Evolutionary conservation across 2,329 filamentous ascomycete species (phyloP), one percentile per base, ranked within the genome.

Genomic region (Juglanconis sp.): DNA sequence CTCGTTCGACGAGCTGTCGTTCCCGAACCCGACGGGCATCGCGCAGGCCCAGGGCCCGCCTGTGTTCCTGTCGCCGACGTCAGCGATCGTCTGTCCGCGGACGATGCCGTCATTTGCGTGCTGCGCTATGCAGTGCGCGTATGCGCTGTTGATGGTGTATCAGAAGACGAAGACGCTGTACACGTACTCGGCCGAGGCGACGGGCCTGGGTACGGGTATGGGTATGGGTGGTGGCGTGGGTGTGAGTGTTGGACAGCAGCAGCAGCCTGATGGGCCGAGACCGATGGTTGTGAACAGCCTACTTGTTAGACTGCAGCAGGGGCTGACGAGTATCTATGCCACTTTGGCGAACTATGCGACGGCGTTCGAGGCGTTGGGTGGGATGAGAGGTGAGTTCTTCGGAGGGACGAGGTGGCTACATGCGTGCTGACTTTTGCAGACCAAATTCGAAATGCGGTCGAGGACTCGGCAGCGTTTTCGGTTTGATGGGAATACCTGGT

Each of bases 121-220:
- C 63, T 78, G 76, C 56, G 77, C 77, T 5, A 79, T 79, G 77
- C 77, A 79, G 66, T 75, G 73, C 59, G 76, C 74, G 8, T 79
- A 79, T 56, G 73, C 75, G 15, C 69, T 79, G 53, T 69, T 78
- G 40, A 78, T 77, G 71, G 72, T 79, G 51, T 72, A 74, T 63
- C 71, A 74, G 47, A 76, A 74, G 67, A 77, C 73, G 1, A 71
- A 72, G 60, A 72, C 74, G 35, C 65, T 74, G 64, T 75, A 75
- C 58, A 67, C 70, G 5, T 65, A 65, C 46, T 55, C 47, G 60
- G 64, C 50, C 66, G 60, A 62, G 36, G 65, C 64, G 6, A 24
- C 24, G 24, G 24, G 24, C 24, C 24, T 24, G 24, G 24, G 24
- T 24, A 24, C 2, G 24, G 24, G 24, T 24, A 24, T 24, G 24